Evolutionary conservation across 202 grass and related monocot species (phyloP), one percentile per base, ranked within the genome.

Genomic region (Musa balbisiana): DNA sequence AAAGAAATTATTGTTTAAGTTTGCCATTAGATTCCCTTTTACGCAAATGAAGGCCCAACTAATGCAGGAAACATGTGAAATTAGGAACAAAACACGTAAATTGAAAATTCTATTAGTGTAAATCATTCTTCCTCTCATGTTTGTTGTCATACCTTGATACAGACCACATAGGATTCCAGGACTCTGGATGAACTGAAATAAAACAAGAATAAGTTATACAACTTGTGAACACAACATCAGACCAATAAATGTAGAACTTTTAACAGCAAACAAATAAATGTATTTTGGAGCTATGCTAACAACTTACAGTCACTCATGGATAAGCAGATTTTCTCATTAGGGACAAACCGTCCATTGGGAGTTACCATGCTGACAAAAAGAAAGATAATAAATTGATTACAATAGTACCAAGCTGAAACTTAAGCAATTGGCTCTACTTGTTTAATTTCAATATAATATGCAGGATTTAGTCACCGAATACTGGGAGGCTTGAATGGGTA

Each of bases 161-260:
- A 82, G 95, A 95, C 91, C 95, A 99, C 91, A 99, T 95, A 73
- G 95, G 95, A 92, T 95, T 95, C 91, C 95, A 99, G 60, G 95
- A 95, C 85, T 99, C 95, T 33, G 87, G 91, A 84, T 99, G 91
- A 92, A 99, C 95, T 99, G 78, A 79, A 83, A 11, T 55, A 82
- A 64, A 84, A 52, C 10, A 64, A 62, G 49, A 74, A 62, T 50
- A 55, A 9, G 73, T 65, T 54, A 43, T 43, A 80, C 22, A 71
- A 70, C 62, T 22, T 21, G n/a, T 20, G 49, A 11, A 59, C 29
- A 49, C 3, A 52, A 64, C 26, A 26, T 11, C 43, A 55, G 14
- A 72, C 3, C 2, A 68, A 66, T 11, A 82, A 76, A 70, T 12
- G 10, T 68, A 62, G 21, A 63, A 27, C 19, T 73, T 70, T 56